Evolutionary conservation across 148 eudicot genomes (phyloP), one percentile per base, ranked within the genome.

Genomic region (Chenopodium formosanum): DNA sequence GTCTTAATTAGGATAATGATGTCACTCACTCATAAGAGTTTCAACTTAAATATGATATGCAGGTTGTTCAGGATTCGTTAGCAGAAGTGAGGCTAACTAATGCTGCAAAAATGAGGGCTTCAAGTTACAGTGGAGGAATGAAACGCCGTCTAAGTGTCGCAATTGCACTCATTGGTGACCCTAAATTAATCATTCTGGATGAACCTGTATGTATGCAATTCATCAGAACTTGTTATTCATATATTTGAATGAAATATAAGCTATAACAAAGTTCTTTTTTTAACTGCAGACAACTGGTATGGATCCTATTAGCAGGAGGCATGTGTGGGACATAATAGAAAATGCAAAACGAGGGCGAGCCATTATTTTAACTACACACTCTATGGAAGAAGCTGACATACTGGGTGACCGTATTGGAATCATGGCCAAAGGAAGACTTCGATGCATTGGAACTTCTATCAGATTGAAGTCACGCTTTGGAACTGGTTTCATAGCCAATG

Each of bases 301-400:
- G 99, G 99, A 96, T 89, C 99, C 99, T 44, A 90, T 96, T 65
- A 96, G 94, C 79, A 87, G 98, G 81, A 91, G 99, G 78, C 99
- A 91, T 79, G 97, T 94, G 34, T 96, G 99, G 99, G 99, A 96
- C 83, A 93, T 96, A 63, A 94, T 96, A 70, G 99, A 94, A 79
- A 78, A 88, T 32, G 97, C 99, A 71, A 96, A 96, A 80, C 86
- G 75, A 85, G 99, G 99, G 58, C 91, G 99, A 48, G 94, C 98
- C 37, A 90, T 96, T 47, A 86, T 96, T 77, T 85, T 96, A 32
- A 96, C 99, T 3, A 96, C 99, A 75, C 99, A 96, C 86, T 96
- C 99, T 7, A 96, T 94, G 99, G 99, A 94, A 89, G 99, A 96
- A 90, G 99, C 99, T 60, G 99, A 96, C 75, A 92, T 96, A 73